A percentile compares a stretch with the other conserved stretches of the same genome.
phyloP scores from a whole-genome alignment of 495 filamentous ascomycete species.

The Hypoxylon crocopeplum region DNA sequence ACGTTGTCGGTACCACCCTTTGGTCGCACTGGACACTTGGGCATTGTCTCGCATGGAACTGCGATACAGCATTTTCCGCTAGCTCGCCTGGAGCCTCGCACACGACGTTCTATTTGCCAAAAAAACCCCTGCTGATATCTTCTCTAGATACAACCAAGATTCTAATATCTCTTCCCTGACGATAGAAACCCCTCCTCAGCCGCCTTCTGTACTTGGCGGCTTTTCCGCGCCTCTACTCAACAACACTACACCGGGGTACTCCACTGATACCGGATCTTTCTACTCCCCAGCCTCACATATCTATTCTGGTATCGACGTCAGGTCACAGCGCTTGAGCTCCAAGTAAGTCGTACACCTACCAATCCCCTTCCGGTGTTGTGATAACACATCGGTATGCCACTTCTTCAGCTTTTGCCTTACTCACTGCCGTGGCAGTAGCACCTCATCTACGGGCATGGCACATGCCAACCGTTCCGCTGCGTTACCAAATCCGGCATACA shows the following conservation, averaged over 20 bases:
- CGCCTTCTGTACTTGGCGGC: conserved; percentile 51
- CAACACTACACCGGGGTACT: conserved; percentile 46
- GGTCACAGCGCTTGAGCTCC: conserved; percentile 55
- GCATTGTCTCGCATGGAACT: conserved; percentile 39
- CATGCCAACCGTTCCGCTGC: conserved; percentile 59
- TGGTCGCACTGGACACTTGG: conserved; percentile 51
- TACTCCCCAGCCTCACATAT: conserved; percentile 52
- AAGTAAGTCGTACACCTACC: conserved; percentile 52
- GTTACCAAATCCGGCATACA: conserved; percentile 57
- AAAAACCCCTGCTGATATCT: conserved; percentile 45
- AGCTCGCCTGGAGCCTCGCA: conserved; percentile 39
- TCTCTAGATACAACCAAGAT: conserved; percentile 54
- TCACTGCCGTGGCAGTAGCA: conserved; percentile 54
- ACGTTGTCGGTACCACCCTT: conserved; percentile 53
- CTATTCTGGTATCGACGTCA: conserved; percentile 55
- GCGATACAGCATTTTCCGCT: conserved; percentile 45
- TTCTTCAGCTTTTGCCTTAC: conserved; percentile 35
- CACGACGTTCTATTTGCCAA: conserved; percentile 38
- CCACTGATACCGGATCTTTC: conserved; percentile 52
- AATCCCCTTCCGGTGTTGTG: conserved; percentile 16
- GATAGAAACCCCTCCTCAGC: conserved; percentile 54
- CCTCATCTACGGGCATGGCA: conserved; percentile 60
- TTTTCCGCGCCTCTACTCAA: conserved; percentile 52
- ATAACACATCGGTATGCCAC: conserved; percentile 17
- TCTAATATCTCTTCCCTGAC: conserved; percentile 52